Conservation (phyloP, 768 basidiomycete genomes). For the Mycena amicta region DNA sequence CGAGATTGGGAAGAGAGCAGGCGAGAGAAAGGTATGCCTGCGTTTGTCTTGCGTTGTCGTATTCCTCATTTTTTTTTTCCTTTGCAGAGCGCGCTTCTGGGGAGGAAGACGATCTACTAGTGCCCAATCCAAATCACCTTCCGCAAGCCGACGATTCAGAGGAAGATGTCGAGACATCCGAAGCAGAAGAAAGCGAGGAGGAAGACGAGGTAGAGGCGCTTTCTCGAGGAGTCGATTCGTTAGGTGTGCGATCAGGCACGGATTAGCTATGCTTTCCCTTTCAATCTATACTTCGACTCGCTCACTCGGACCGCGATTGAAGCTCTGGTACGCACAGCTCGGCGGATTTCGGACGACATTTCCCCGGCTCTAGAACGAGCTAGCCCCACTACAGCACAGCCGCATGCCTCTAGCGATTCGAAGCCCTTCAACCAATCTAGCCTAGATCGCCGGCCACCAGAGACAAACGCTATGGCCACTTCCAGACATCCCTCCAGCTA, state of each 20-base stretch:
- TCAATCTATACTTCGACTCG: too few relatives aligned
- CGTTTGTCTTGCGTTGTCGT: background rate
- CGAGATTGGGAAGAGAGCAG: constrained; percentile 60
- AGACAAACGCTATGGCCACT: too few relatives aligned
- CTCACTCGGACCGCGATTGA: too few relatives aligned
- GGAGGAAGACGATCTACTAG: constrained; percentile 61
- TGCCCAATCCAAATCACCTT: constrained; percentile 70
- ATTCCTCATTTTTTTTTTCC: background rate
- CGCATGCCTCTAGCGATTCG: too few relatives aligned
- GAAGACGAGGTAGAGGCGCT: constrained; percentile 6
- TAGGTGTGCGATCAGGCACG: background rate
- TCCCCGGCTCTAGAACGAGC: too few relatives aligned
- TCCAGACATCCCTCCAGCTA: background rate
- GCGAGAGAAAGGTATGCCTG: constrained; percentile 52
- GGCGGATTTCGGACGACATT: background rate
- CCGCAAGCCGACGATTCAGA: constrained; percentile 26
- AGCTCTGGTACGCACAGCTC: background rate
- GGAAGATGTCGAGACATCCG: constrained; percentile 19
- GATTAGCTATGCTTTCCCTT: background rate
- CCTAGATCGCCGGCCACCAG: too few relatives aligned
- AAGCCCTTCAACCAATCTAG: background rate
- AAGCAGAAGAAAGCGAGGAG: constrained; percentile 7
- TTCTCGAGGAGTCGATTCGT: constrained; percentile 2
- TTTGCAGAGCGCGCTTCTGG: constrained; percentile 27
- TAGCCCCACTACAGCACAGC: too few relatives aligned